Evolutionary conservation across 208 protist genomes (phyloP).

Genomic region (Acanthamoeba lenticulata): DNA sequence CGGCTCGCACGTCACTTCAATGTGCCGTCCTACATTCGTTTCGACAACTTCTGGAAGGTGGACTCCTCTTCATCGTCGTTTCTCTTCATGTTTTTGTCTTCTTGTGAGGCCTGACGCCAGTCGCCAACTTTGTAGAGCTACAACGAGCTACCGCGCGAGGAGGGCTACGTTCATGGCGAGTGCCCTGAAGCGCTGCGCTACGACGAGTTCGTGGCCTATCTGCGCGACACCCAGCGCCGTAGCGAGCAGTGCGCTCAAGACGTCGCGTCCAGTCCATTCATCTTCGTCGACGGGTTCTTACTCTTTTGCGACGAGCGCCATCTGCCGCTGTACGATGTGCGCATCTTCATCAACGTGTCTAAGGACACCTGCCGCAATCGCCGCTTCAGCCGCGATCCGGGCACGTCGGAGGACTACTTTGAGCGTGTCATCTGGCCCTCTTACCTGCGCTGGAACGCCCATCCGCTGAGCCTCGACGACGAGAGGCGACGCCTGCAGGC

Average conservation of each 20-base stretch:
- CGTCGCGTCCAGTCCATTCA: background rate
- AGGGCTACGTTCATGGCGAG: conserved; percentile 7
- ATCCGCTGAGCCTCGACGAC: background rate
- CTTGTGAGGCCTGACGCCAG: background rate
- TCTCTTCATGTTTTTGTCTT: too few relatives aligned
- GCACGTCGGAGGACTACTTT: conserved; percentile 16
- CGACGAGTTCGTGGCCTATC: conserved; percentile 10
- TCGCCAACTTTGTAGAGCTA: background rate
- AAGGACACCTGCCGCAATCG: background rate
- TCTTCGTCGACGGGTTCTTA: conserved; percentile 9
- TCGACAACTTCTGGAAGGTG: conserved; percentile 29
- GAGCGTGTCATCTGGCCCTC: background rate
- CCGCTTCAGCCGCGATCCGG: background rate
- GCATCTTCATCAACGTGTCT: background rate
- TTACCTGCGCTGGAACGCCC: background rate
- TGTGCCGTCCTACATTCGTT: background rate
- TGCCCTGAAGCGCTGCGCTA: background rate
- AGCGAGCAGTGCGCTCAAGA: background rate
- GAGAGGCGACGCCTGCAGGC: too few relatives aligned
- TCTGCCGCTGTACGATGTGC: background rate
- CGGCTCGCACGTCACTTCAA: background rate
- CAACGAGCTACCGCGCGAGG: background rate
- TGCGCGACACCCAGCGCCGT: background rate
- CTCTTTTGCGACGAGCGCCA: background rate
- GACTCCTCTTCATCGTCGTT: background rate